Conservation (phyloP, 768 basidiomycete species). For the Boletus vermiculosoides region DNA sequence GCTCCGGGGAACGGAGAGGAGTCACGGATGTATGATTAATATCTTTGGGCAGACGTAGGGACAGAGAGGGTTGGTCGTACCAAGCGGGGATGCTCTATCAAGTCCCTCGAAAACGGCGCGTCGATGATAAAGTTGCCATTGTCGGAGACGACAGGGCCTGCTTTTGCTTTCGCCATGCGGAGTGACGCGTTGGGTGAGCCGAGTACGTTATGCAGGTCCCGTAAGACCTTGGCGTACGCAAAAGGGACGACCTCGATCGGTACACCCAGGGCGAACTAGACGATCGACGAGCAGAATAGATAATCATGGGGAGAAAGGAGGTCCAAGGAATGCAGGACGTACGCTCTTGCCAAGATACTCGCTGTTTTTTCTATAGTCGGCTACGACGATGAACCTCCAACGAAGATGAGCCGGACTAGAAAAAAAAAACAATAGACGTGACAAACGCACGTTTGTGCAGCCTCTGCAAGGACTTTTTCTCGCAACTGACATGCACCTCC, state of each 20-base stretch:
- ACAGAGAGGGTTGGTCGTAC: conserved; percentile 34
- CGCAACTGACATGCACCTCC: conserved; percentile 95
- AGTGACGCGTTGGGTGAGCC: conserved; percentile 73
- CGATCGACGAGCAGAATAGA: neutral
- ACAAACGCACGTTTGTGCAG: conserved; percentile 69
- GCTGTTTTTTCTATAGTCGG: conserved; percentile 95
- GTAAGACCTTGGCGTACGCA: conserved; percentile 86
- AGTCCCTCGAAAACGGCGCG: conserved; percentile 76
- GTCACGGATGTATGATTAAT: no score
- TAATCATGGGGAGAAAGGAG: neutral
- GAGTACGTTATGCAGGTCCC: conserved; percentile 57
- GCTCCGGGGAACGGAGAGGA: neutral
- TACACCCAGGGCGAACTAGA: conserved; percentile 81
- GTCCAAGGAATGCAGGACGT: conserved; percentile 30
- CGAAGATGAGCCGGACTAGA: conserved; percentile 53
- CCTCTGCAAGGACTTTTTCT: conserved; percentile 97
- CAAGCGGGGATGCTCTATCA: conserved; percentile 63
- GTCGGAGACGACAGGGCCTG: conserved; percentile 95
- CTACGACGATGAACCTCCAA: conserved; percentile 71
- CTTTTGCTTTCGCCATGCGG: conserved; percentile 91
- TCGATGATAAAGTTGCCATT: conserved; percentile 99
- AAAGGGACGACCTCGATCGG: conserved; percentile 97
- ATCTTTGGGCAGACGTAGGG: neutral
- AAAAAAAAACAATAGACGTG: neutral
- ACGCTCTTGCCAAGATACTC: conserved; percentile 79